Percentiles rank a stretch among this genome's conserved stretches.
phyloP scores from a whole-genome alignment of 2,329 filamentous ascomycete genomes.

The Beauveria bassiana region DNA sequence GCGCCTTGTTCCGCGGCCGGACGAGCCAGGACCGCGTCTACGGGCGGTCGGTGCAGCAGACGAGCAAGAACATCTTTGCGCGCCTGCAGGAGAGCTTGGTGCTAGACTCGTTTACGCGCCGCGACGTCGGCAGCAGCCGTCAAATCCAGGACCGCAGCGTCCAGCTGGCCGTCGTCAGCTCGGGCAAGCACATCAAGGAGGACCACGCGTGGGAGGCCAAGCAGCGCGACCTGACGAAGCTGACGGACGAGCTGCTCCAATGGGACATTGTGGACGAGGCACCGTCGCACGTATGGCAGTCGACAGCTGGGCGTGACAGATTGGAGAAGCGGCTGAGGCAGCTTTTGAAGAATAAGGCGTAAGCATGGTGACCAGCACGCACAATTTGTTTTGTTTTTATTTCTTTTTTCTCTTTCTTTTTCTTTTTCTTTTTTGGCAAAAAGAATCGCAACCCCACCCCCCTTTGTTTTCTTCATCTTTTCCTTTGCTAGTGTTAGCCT shows the following conservation, averaged over 20 bases:
- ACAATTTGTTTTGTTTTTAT: background rate
- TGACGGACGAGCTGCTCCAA: constrained; percentile 69
- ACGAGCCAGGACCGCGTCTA: constrained; percentile 77
- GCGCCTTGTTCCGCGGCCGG: constrained; percentile 74
- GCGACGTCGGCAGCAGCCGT: constrained; percentile 70
- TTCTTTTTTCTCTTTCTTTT: too few species aligned
- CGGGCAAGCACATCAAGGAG: constrained; percentile 59
- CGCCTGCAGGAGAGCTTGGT: constrained; percentile 90
- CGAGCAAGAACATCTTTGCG: constrained; percentile 78
- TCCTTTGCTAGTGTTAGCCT: background rate
- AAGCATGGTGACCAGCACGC: background rate
- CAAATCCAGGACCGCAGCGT: constrained; percentile 72
- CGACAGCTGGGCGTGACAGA: constrained; percentile 58
- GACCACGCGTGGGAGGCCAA: constrained; percentile 72
- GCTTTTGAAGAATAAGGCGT: constrained; percentile 41
- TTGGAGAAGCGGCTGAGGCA: constrained; percentile 74
- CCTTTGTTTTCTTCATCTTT: too few species aligned
- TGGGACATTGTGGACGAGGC: constrained; percentile 87
- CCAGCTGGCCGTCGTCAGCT: constrained; percentile 75
- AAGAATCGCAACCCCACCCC: too few species aligned
- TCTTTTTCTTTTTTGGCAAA: too few species aligned
- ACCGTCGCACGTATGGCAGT: constrained; percentile 80
- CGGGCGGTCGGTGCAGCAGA: constrained; percentile 70
- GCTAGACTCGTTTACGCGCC: constrained; percentile 73
- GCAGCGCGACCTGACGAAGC: constrained; percentile 72